Evolutionary conservation across 768 basidiomycete species (phyloP), one percentile per base, ranked within the genome.

Genomic region (Agrocybe pediades): DNA sequence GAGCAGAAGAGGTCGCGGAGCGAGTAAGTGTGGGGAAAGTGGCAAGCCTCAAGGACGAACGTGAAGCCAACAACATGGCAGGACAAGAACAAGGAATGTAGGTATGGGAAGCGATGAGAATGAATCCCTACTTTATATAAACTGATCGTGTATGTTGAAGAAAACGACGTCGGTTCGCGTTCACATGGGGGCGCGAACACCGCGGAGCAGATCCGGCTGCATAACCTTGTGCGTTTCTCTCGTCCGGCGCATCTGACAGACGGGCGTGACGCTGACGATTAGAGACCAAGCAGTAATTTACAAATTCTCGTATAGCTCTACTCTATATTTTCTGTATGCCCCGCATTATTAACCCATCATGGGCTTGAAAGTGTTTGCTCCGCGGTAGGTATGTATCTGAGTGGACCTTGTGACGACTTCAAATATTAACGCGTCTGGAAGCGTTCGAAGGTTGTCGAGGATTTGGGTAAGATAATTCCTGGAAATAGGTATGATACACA

Each of bases 1-100:
- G 33, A 3, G 33, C 64, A 21, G 63, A 59, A 4, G 76, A 72
- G 45, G 74, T 78, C 15, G 74, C 74, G 27, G 77, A 67, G 25
- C 78, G 74, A 41, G 65, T 53, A 15, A 74, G 36, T 33, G 61
- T 29, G 58, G 62, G 68, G 55, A 40, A 57, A 27, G 58, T 46
- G 23, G 50, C 51, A 27, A 57, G 56, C 33, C 43, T 58, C 41
- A 57, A 39, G 26, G 54, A 21, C 20, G 46, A 33, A 23, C 55
- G 49, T n/a, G 56, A 49, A 49, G 47, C 26, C 41, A 49, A 39
- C 20, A 61, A 39, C 60, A 61, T 61, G 47, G 23, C 33, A 41
- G 17, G 42, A 9, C 33, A 26, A 21, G 46, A 51, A 49, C 25
- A 49, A 27, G 44, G 23, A 49, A 19, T 30, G 44, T 36, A 49